Conservation (phyloP, 257 asterid species). For the Thymus quinquecostatus region DNA sequence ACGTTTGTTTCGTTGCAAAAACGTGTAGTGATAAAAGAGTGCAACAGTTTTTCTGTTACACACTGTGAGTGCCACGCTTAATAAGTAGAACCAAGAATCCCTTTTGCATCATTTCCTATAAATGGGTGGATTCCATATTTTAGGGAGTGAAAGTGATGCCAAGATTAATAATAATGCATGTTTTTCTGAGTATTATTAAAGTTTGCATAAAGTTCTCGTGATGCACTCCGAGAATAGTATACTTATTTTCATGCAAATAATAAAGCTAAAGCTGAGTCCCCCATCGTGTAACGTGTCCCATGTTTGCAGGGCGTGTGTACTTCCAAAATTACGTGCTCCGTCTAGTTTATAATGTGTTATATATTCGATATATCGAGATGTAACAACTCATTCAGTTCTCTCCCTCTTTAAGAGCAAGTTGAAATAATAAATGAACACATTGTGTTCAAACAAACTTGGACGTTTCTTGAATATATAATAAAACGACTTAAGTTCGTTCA, state of each 20-base stretch:
- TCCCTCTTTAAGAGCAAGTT: too few species aligned
- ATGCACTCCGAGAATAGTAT: constrained; percentile 29
- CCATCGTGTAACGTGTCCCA: constrained; percentile 41
- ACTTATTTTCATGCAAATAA: neutral
- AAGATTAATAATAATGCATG: neutral
- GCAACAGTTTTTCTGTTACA: constrained; percentile 27
- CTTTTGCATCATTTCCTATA: constrained; percentile 31
- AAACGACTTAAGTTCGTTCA: too few species aligned
- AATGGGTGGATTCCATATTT: constrained; percentile 27
- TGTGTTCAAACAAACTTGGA: too few species aligned
- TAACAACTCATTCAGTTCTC: too few species aligned
- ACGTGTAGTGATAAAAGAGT: constrained; percentile 15
- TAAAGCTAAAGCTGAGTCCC: constrained; percentile 35
- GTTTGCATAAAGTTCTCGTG: constrained; percentile 35
- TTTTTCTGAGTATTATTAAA: constrained; percentile 2
- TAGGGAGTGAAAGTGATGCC: constrained; percentile 38
- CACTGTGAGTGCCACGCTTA: constrained; percentile 4
- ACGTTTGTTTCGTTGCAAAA: neutral
- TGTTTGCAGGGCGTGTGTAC: constrained; percentile 39
- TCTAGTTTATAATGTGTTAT: too few species aligned
- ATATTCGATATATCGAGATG: too few species aligned
- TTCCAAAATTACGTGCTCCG: neutral
- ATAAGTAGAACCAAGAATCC: constrained; percentile 26
- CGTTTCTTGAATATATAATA: too few species aligned
- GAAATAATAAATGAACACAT: too few species aligned